Base-by-base conservation (phyloP, 208 protist genomes). In the Herpetomonas muscarum region DNA sequence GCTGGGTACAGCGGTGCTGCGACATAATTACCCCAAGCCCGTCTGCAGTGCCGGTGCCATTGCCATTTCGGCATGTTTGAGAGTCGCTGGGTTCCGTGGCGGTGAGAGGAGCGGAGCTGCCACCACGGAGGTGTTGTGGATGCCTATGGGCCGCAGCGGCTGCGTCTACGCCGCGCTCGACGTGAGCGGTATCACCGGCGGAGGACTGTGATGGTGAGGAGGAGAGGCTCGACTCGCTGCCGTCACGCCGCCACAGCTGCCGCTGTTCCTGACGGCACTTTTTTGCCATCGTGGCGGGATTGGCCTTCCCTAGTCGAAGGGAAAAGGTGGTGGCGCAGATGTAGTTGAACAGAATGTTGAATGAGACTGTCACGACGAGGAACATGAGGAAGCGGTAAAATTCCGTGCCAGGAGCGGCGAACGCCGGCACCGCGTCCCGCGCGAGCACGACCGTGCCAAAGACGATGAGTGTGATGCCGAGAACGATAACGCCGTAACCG, bases 281-380 rank as follows among this genome's bases (percentile, higher is more conserved):
- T 6, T 6, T 39, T 13, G 34, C 34, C 34, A 48, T 30, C 42
- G 68, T 64, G 13, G 22, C 42, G n/a, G 59, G 30, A 24, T 61
- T 64, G 0, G 57, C 64, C n/a, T 29, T 52, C 0, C 77, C 77
- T 0, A 85, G 36, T 0, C 67, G 45, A 22, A 62, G 29, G 0
- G 75, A 76, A 30, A 90, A 86, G 4, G 61, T 26, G 13, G 72
- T 72, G 0, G 74, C 67, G 28, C 74, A 85, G 12, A 86, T 41
- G 48, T 79, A 90, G 44, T 90, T 82, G 32, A 89, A 77, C 3
- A 90, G 58, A 51, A 85, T 86, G 50, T 76, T 72, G 57, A 87
- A 93, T 15, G 73, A 76, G 6, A 81, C 51, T 1, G 79, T 17
- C 22, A 80, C 45, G 7, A 70, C 59, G 13, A 81, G 47, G 0